Evolutionary conservation across 2,329 filamentous ascomycete genomes (phyloP), one percentile per base, ranked within the genome.

Genomic region (Aspergillus costaricaensis): DNA sequence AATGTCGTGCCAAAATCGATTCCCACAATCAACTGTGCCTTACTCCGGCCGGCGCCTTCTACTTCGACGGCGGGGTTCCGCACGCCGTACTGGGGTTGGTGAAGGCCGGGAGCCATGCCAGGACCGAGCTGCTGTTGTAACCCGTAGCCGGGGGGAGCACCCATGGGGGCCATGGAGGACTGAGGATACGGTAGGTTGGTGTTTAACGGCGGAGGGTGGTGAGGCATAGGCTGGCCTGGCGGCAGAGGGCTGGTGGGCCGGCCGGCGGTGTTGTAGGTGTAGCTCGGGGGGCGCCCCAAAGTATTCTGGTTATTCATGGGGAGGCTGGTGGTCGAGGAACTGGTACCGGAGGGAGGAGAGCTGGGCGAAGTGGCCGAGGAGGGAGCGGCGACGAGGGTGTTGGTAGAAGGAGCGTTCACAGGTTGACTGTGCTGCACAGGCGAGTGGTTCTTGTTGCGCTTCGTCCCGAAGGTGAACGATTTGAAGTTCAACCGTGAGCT

Each of bases 1-100:
- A 98, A 99, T 5, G 95, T 99, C 17, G 95, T 99, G 67, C 95
- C 95, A 83, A 99, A 99, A 80, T 99, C 95, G 75, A 99, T 98
- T 68, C 95, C 95, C 58, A 99, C 95, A 77, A 99, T 99, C 72
- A 99, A 83, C 82, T 98, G 95, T 56, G 95, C 91, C 83, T 97
- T 97, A 81, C 89, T 96, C 75, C 91, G 88, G 72, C 89, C 92
- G 70, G 88, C 91, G 61, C 91, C 93, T 70, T 96, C 92, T 38
- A 96, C 91, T 78, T 98, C 94, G 39, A 77, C 77, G 43, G 73
- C 71, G 59, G 75, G 70, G 61, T 74, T 74, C 30, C 70, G 72
- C 54, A 68, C 57, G 10, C 66, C 65, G 57, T 74, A 76, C 36
- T 70, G 71, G n/a, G 61, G 53, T 27, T 70, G 70, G 15, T 64